A percentile compares a stretch with the other conserved stretches of the same genome.
Evolutionary conservation across 2,329 filamentous ascomycete species (phyloP).

Genomic region (Aspergillus sp.): DNA sequence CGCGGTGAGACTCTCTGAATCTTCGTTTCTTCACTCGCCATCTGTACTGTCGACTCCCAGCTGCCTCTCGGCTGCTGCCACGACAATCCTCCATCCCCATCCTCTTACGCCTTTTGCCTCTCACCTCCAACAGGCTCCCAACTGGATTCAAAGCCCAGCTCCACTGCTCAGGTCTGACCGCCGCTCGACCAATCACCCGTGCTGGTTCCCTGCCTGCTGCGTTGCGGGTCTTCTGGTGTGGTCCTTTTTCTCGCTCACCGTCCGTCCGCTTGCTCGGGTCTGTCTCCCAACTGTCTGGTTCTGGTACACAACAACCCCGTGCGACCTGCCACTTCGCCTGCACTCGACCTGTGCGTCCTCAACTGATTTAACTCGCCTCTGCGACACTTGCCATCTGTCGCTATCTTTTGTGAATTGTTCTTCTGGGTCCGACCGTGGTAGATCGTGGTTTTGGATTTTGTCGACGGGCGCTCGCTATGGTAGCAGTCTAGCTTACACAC

Average conservation of each 20-base stretch:
- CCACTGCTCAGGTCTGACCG: constrained; percentile 15
- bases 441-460: not conserved
- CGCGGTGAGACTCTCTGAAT: not conserved
- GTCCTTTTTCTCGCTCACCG: constrained; percentile 15
- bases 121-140: not conserved
- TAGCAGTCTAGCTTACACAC: not conserved
- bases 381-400: not conserved
- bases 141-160: not conserved
- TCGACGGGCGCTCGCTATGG: not conserved
- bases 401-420: not conserved
- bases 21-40: too few relatives aligned
- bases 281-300: constrained; percentile 27
- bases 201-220: constrained; percentile 5
- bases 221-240: not conserved
- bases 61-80: too few relatives aligned
- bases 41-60: too few relatives aligned
- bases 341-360: not conserved
- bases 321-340: constrained; percentile 16
- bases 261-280: constrained; percentile 22
- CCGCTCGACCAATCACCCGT: constrained; percentile 21
- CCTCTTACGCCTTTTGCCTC: not conserved
- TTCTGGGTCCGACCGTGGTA: not conserved
- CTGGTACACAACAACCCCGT: constrained; percentile 17
- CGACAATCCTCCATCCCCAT: not conserved
- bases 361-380: not conserved